Evolutionary conservation across 257 asterid genomes (phyloP), one percentile per base, ranked within the genome.

Genomic region (Linaria vulgaris): DNA sequence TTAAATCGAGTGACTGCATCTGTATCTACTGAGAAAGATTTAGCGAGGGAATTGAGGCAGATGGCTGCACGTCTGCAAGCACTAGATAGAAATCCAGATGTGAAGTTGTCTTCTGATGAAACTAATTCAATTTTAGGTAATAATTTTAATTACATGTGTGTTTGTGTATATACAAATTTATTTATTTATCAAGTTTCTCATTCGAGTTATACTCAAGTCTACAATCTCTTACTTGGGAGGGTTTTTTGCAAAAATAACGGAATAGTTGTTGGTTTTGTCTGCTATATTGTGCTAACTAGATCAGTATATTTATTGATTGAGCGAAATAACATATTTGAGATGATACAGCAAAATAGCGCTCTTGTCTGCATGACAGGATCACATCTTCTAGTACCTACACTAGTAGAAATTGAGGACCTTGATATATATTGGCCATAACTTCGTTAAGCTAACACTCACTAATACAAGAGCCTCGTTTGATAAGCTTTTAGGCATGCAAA

Each of bases 21-120:
- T n/a, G 71, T 80, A 46, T 78, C 85, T 38, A 62, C 78, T 64
- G 97, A 92, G 54, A 92, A 76, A 45, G 99, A 92, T 66, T 68
- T 83, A 19, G 17, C 66, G 21, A 89, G 80, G 85, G 99, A 89
- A 67, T 56, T 87, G 79, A 82, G 79, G 66, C 90, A 69, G 69
- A 83, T 80, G 96, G 78, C 85, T 53, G 84, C 76, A 59, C 82
- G 91, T 66, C 84, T 92, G 10, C 78, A 76, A 77, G 82, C 84
- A 54, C 70, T 80, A 41, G 97, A 89, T 67, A 75, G 46, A 52
- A 44, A 61, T 45, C 96, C 97, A 0, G 90, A 80, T 5, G 78
- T 80, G 69, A 78, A 74, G 56, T 73, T 81, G 69, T 70, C 84
- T 9, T 55, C 82, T 19, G 90, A 89, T 72, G 78, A 89, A 70